Evolutionary conservation across 129 eudicot species (phyloP).

Genomic region (Smallanthus sonchifolius): DNA sequence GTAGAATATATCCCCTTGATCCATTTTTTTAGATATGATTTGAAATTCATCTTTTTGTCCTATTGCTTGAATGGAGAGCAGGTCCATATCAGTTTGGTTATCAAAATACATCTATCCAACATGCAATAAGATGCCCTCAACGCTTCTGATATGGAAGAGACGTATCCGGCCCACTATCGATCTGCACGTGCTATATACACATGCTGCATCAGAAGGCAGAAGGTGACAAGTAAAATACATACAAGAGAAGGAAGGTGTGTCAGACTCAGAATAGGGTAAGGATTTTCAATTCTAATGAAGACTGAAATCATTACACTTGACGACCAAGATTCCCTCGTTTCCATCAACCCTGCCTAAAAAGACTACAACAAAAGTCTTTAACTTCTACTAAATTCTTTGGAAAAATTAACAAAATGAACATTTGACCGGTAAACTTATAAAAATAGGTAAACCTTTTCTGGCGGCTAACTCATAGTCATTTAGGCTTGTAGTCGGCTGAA

Average conservation of each 20-base stretch:
- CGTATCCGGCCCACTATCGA: conserved; percentile 15
- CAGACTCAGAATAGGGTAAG: conserved; percentile 1
- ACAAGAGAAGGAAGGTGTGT: conserved; percentile 21
- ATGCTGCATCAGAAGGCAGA: conserved; percentile 20
- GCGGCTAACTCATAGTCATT: too few relatives aligned
- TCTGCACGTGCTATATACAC: conserved; percentile 17
- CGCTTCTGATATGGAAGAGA: conserved; percentile 28
- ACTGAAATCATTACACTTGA: conserved; percentile 32
- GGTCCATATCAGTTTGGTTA: background rate
- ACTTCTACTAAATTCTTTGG: conserved; percentile 16
- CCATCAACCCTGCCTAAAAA: conserved; percentile 23
- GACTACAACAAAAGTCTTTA: conserved; percentile 21
- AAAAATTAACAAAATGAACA: too few relatives aligned
- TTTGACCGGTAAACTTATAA: too few relatives aligned
- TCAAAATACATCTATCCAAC: background rate
- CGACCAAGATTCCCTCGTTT: conserved; percentile 41
- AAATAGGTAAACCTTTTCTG: too few relatives aligned
- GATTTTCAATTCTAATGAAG: conserved; percentile 23
- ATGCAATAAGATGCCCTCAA: background rate
- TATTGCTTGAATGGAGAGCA: background rate
- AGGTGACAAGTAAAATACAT: conserved; percentile 28
- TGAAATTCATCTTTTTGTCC: background rate
- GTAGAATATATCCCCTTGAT: background rate
- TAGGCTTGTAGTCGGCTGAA: too few relatives aligned
- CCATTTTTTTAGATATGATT: background rate